These are phyloP conservation scores for Closterium sp. DNA, from an alignment of 139 green algal genomes.

Conservation along the genomic window DNA sequence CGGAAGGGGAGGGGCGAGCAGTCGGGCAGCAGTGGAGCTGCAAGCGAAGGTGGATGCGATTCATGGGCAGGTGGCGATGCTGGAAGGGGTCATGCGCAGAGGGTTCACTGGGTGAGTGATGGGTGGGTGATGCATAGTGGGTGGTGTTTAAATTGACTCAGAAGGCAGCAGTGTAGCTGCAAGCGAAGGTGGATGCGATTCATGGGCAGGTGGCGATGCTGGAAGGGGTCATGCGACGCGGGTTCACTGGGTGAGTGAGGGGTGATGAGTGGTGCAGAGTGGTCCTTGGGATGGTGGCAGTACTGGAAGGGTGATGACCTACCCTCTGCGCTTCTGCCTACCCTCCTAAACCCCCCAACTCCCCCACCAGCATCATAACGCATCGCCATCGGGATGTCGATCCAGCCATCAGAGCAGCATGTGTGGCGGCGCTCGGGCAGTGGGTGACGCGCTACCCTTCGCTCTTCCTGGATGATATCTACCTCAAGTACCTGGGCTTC, in stretches of 20 bases:
- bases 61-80: constrained; percentile 21
- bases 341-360: neutral
- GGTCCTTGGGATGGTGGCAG: neutral
- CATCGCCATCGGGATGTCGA: constrained; percentile 70
- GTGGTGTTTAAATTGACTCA: too few relatives aligned
- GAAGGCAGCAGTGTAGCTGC: neutral
- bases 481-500: constrained; percentile 97
- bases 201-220: constrained; percentile 24
- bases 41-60: constrained; percentile 23
- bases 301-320: neutral
- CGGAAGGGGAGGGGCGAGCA: neutral
- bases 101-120: constrained; percentile 45
- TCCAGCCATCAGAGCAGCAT: constrained; percentile 67
- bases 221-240: constrained; percentile 41
- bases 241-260: constrained; percentile 33
- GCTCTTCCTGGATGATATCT: constrained; percentile 77
- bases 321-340: neutral
- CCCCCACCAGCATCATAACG: constrained; percentile 54
- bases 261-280: too few relatives aligned
- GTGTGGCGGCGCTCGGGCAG: constrained; percentile 74
- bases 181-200: constrained; percentile 13
- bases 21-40: neutral
- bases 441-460: constrained; percentile 76
- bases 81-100: constrained; percentile 45
- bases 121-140: neutral